Conservation (phyloP, 305 asterid genomes). For the Fraxinus ornus region DNA sequence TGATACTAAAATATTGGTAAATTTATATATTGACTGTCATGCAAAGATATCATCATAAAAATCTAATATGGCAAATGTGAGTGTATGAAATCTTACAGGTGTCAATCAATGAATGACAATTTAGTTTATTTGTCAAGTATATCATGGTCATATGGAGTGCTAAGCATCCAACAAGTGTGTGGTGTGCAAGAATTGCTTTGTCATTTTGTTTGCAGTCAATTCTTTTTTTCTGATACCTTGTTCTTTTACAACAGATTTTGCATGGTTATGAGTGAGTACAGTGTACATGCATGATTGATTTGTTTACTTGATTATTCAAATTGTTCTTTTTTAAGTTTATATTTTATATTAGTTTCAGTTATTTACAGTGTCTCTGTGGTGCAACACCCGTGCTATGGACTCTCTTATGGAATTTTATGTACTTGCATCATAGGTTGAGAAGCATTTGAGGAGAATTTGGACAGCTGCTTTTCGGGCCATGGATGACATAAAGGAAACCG, state of each 20-base stretch:
- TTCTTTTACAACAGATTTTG: neutral
- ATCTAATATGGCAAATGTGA: neutral
- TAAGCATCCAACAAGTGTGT: neutral
- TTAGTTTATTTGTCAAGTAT: neutral
- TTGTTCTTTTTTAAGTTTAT: constrained; percentile 7
- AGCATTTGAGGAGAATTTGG: constrained; percentile 85
- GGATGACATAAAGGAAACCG: constrained; percentile 99
- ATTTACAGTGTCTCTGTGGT: constrained; percentile 18
- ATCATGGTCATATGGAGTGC: constrained; percentile 11
- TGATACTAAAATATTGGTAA: neutral
- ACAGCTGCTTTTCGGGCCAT: constrained; percentile 90
- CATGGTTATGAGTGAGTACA: neutral
- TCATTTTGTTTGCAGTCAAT: neutral
- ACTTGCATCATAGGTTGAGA: constrained; percentile 60
- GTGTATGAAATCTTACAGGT: neutral
- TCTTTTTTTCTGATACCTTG: neutral
- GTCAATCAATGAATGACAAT: neutral
- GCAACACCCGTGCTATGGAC: constrained; percentile 10
- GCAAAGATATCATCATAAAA: neutral
- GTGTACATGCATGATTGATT: neutral
- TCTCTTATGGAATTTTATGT: constrained; percentile 22
- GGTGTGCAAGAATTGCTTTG: neutral
- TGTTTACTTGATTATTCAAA: neutral
- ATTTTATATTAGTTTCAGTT: constrained; percentile 15
- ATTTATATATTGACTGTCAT: neutral